Base-by-base conservation (phyloP, 306 rosid genomes). In the Pyrus betulifolia region DNA sequence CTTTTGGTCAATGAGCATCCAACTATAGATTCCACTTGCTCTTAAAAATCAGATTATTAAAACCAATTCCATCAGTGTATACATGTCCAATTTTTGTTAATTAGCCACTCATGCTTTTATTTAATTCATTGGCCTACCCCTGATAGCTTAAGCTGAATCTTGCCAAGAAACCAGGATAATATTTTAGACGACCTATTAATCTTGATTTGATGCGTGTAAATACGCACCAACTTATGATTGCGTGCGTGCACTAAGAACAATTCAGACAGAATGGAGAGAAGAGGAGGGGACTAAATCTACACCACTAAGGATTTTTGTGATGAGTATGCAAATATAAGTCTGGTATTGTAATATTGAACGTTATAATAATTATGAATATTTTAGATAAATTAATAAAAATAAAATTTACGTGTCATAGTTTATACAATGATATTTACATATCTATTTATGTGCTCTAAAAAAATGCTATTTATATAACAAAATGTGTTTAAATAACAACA, bases 221-320 rank as follows among this genome's bases (percentile, higher is more conserved):
- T 35, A 72, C 70, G 80, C 76, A 63, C 79, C 81, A 46, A 25
- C 84, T 83, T 78, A 86, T 86, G 85, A 83, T 86, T 86, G 83
- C 85, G 40, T 86, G 83, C 85, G 40, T 83, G 87, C 85, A 83
- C 78, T 81, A 72, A 81, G 55, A 54, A 76, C 45, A 72, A 74
- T 67, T 25, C 74, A 54, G 73, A 78, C 64, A 63, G 44, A 69
- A 13, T 19, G 27, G 22, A n/a, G 13, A 28, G 28, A 65, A 46
- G 8, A 17, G 52, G 66, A 57, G n/a, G 8, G n/a, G 28, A 40
- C n/a, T 30, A 5, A 25, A 21, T 52, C 45, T 54, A 22, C 13
- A 51, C 55, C 11, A 0, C 12, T 42, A 42, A 40, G 11, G 44
- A 40, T 40, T 40, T 40, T 40, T 40, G 44, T 40, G 44, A 40